Conservation (phyloP, 805 yeast species). For the Helenozyma rhizophorensis region DNA sequence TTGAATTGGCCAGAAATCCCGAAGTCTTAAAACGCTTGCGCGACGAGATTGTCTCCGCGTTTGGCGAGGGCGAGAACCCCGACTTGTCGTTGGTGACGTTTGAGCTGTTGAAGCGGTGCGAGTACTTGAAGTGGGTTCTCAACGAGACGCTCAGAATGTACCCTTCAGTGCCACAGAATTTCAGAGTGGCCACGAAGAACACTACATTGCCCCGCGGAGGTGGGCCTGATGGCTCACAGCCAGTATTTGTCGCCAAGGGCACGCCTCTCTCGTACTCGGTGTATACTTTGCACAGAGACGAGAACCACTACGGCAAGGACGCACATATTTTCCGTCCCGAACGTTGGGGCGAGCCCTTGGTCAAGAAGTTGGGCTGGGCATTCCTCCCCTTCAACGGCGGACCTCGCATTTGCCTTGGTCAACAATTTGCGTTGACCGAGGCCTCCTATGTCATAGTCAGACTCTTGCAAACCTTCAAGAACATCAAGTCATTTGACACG, state of each 20-base stretch:
- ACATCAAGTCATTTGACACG: conserved; percentile 6
- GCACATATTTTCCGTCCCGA: conserved; percentile 44
- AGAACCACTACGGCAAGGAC: conserved; percentile 39
- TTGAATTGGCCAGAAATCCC: conserved; percentile 43
- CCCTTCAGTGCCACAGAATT: conserved; percentile 49
- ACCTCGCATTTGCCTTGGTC: conserved; percentile 22
- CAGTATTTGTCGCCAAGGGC: conserved; percentile 42
- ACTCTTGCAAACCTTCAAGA: conserved; percentile 14
- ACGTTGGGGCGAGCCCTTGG: conserved; percentile 37
- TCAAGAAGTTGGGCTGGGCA: conserved; percentile 18
- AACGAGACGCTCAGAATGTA: conserved; percentile 48
- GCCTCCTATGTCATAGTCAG: conserved; percentile 17
- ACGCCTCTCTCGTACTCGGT: conserved; percentile 34
- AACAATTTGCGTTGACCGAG: conserved; percentile 22
- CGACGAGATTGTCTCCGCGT: conserved; percentile 26
- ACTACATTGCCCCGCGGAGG: conserved; percentile 52
- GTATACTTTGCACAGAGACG: conserved; percentile 39
- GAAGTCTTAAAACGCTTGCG: conserved; percentile 34
- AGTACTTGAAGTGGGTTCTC: conserved; percentile 43
- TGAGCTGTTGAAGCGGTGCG: conserved; percentile 47
- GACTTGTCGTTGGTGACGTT: conserved; percentile 38
- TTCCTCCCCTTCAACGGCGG: conserved; percentile 22
- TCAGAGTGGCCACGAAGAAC: conserved; percentile 41
- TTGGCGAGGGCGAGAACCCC: conserved; percentile 30
- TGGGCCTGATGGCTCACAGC: conserved; percentile 33